Percentiles rank a stretch among this genome's conserved stretches.
Conservation (phyloP, 192 early-diverging fungal species). For the Phycomyces nitens region DNA sequence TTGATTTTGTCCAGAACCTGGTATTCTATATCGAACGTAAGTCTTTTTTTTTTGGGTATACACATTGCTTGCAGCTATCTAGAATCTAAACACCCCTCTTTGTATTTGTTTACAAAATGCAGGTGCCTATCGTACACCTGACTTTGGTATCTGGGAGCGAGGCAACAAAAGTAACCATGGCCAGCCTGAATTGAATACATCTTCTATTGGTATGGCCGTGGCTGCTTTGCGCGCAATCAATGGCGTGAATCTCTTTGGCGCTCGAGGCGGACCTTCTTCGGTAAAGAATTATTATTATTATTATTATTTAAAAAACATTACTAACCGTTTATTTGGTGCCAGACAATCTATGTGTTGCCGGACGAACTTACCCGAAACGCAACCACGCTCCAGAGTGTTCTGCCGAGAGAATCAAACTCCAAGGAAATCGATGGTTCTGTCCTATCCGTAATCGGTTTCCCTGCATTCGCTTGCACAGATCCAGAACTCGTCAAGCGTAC, state of each 20-base stretch:
- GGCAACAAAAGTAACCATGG: conserved; percentile 89
- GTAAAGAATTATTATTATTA: conserved; percentile 38
- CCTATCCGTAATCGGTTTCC: conserved; percentile 80
- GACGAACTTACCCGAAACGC: conserved; percentile 83
- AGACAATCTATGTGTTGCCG: conserved; percentile 80
- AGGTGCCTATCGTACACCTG: conserved; percentile 73
- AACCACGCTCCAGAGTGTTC: conserved; percentile 70
- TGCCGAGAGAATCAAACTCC: conserved; percentile 81
- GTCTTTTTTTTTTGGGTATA: background rate
- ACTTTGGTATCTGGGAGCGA: conserved; percentile 88
- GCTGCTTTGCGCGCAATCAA: conserved; percentile 83
- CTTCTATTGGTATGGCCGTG: conserved; percentile 85
- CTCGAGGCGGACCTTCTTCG: conserved; percentile 70
- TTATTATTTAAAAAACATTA: background rate
- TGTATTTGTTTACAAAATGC: background rate
- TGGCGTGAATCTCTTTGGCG: conserved; percentile 81
- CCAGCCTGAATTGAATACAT: conserved; percentile 81
- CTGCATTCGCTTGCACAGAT: conserved; percentile 82
- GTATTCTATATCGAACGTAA: conserved; percentile 85
- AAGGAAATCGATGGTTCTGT: conserved; percentile 87
- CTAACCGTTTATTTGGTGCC: background rate
- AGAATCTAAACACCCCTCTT: background rate
- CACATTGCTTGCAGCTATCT: background rate
- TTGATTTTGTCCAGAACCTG: conserved; percentile 82
- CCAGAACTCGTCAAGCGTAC: conserved; percentile 59